Conservation (phyloP, 495 filamentous ascomycete genomes). For the Niebla homalea region DNA sequence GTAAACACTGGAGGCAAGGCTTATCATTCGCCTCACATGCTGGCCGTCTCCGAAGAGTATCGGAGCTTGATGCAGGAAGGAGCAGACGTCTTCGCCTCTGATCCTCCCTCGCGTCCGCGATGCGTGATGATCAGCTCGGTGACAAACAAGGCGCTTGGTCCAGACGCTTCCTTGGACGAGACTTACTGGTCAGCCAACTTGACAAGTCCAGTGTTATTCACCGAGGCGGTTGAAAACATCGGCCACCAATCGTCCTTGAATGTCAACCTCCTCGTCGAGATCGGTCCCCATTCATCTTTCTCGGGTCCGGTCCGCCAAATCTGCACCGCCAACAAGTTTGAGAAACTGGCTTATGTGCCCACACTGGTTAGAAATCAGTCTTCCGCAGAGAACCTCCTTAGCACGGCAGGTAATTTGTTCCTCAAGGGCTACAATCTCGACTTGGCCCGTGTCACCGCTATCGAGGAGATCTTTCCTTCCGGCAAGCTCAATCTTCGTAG, state of each 20-base stretch:
- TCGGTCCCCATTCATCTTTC: conserved; percentile 49
- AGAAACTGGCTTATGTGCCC: no score
- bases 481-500: no score
- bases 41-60: not conserved
- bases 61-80: not conserved
- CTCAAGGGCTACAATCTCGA: no score
- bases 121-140: conserved; percentile 19
- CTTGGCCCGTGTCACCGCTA: no score
- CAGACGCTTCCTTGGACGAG: conserved; percentile 8
- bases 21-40: not conserved
- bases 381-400: no score
- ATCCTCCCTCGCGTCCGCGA: not conserved
- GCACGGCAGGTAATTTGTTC: no score
- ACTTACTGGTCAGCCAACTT: conserved; percentile 31
- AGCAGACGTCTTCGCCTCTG: not conserved
- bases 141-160: conserved; percentile 11
- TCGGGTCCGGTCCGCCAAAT: conserved; percentile 46
- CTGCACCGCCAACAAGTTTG: conserved; percentile 18
- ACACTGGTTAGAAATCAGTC: no score
- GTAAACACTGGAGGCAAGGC: not conserved
- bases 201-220: conserved; percentile 26
- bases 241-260: not conserved
- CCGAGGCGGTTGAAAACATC: conserved; percentile 7
- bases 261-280: conserved; percentile 32
- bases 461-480: no score